These are phyloP conservation scores for Saturnispora bothae DNA, from an alignment of 805 yeast species.

Conservation along the genomic window DNA sequence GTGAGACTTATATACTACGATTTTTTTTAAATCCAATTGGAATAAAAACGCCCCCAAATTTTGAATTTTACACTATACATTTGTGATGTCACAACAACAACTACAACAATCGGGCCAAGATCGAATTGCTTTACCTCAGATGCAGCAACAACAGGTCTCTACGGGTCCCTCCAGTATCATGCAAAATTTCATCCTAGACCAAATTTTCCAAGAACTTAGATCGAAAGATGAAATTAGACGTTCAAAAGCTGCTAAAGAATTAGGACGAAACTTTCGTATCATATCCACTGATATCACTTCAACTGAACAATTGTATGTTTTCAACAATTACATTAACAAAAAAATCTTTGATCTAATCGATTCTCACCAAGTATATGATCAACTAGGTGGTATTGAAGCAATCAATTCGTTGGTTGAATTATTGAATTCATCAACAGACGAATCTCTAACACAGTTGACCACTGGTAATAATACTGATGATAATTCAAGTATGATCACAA, in stretches of 20 bases:
- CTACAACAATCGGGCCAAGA: not conserved
- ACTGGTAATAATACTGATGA: conserved; percentile 41
- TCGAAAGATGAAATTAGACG: conserved; percentile 34
- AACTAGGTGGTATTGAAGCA: conserved; percentile 86
- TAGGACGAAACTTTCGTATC: conserved; percentile 57
- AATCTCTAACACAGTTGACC: conserved; percentile 27
- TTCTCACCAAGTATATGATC: conserved; percentile 57
- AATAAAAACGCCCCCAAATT: too few species aligned
- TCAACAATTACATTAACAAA: conserved; percentile 78
- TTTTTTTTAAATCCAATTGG: too few species aligned
- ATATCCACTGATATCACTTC: conserved; percentile 67
- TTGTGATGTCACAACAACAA: conserved; percentile 7
- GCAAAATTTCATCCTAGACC: conserved; percentile 33
- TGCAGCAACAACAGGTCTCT: conserved; percentile 5
- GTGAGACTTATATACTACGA: too few species aligned
- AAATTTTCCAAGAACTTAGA: conserved; percentile 42
- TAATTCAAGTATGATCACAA: conserved; percentile 75
- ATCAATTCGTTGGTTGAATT: conserved; percentile 79
- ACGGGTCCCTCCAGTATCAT: conserved; percentile 13
- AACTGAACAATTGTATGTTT: conserved; percentile 69
- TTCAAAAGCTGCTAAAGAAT: conserved; percentile 53
- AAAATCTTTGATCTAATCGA: conserved; percentile 78
- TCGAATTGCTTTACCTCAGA: not conserved
- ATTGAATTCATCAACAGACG: conserved; percentile 50
- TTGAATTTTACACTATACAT: not conserved